Conservation (phyloP, 1,284 basidiomycete genomes). For the Agroathelia rolfsii region DNA sequence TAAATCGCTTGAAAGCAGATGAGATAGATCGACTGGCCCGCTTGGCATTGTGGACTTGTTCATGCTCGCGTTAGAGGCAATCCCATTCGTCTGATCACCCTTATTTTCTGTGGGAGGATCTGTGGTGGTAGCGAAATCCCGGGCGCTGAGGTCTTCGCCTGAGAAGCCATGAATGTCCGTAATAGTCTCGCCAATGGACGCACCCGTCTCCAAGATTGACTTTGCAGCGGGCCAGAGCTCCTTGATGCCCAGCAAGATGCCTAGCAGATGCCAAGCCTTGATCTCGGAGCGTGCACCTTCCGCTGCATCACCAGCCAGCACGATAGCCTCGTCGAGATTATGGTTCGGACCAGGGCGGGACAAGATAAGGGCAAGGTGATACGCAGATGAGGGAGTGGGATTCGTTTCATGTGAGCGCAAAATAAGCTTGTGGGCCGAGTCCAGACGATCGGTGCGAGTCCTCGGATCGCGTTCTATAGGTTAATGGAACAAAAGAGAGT, state of each 20-base stretch:
- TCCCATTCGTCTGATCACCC: slow-evolving; percentile 7
- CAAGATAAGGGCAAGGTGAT: slow-evolving; percentile 74
- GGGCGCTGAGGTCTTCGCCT: slow-evolving; percentile 14
- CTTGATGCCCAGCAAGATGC: slow-evolving; percentile 68
- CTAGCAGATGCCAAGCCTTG: slow-evolving; percentile 88
- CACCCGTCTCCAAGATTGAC: slow-evolving; percentile 67
- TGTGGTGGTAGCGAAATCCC: no score
- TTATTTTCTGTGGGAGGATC: no score
- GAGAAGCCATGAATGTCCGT: slow-evolving; percentile 20
- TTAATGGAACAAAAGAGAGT: no score
- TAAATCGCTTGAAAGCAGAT: no score
- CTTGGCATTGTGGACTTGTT: no score
- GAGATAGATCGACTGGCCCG: no score
- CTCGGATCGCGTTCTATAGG: slow-evolving; percentile 55
- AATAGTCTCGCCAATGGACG: slow-evolving; percentile 36
- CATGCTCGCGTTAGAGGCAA: slow-evolving; percentile 9
- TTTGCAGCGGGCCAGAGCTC: slow-evolving; percentile 79
- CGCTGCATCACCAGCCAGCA: slow-evolving; percentile 29
- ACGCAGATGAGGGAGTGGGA: slow-evolving; percentile 57
- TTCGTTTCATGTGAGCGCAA: slow-evolving; percentile 41
- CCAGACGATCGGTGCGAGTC: slow-evolving; percentile 50
- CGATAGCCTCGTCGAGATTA: slow-evolving; percentile 4
- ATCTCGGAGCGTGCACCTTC: slow-evolving; percentile 68
- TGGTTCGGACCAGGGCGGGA: slow-evolving; percentile 43
- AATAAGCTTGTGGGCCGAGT: slow-evolving; percentile 50